Conservation (phyloP, 108 stramenopile genomes). For the Craspedostauros australis region DNA sequence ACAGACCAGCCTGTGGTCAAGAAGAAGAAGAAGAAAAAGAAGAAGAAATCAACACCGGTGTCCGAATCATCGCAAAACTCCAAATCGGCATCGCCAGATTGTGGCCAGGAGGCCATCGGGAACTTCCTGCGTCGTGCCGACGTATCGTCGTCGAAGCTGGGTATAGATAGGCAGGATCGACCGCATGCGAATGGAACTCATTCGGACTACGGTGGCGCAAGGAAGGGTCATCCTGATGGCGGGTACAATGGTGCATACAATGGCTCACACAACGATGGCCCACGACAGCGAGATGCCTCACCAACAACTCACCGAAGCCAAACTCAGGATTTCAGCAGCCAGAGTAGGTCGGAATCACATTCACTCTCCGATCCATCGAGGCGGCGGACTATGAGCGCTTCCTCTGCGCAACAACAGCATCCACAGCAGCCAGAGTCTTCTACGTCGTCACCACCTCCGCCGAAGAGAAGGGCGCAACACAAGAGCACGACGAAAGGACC, state of each 20-base stretch:
- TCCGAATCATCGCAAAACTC: neutral
- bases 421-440: no score
- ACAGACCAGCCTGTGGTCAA: conserved; percentile 4
- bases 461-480: neutral
- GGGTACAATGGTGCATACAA: neutral
- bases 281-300: no score
- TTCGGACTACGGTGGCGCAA: neutral
- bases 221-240: neutral
- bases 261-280: neutral
- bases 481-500: neutral
- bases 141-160: neutral
- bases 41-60: neutral
- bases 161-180: neutral
- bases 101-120: neutral
- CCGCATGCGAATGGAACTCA: neutral
- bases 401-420: no score
- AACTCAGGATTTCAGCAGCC: no score
- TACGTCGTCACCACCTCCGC: neutral
- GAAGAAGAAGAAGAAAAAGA: neutral
- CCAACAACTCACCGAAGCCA: no score
- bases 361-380: no score
- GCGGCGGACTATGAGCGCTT: no score
- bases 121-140: neutral
- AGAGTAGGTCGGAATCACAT: no score
- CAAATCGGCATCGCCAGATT: neutral